These are phyloP conservation scores for Candida ponderosae DNA, from an alignment of 805 yeast genomes.

Conservation along the genomic window DNA sequence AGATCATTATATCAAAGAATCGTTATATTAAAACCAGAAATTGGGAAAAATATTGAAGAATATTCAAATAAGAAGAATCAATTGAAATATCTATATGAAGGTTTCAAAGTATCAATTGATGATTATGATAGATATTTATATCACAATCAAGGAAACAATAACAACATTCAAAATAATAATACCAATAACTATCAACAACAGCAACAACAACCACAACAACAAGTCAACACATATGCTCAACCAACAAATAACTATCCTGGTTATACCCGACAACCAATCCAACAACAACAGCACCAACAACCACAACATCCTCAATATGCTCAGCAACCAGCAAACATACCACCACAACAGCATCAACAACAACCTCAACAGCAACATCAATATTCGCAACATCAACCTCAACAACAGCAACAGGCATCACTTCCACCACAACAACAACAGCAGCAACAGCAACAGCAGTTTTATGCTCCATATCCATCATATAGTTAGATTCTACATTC, in stretches of 20 bases:
- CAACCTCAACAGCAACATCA: conserved; percentile 28
- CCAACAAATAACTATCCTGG: too few relatives aligned
- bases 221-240: conserved; percentile 22
- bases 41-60: conserved; percentile 71
- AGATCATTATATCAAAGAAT: conserved; percentile 67
- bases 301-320: conserved; percentile 22
- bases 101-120: not conserved
- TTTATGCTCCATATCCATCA: too few relatives aligned
- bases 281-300: conserved; percentile 15
- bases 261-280: conserved; percentile 24
- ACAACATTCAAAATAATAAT: not conserved
- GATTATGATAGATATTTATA: not conserved
- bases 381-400: conserved; percentile 1
- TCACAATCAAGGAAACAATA: not conserved
- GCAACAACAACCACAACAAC: conserved; percentile 1
- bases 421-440: not conserved
- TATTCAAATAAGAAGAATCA: conserved; percentile 76
- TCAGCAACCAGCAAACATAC: conserved; percentile 30
- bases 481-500: too few relatives aligned
- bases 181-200: not conserved
- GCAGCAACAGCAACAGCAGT: not conserved
- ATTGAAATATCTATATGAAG: conserved; percentile 5
- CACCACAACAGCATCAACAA: conserved; percentile 32
- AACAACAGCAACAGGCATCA: not conserved
- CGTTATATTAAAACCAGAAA: conserved; percentile 62